phyloP scores from a whole-genome alignment of 2,329 filamentous ascomycete species.

The Trichoderma brevicompactum region DNA sequence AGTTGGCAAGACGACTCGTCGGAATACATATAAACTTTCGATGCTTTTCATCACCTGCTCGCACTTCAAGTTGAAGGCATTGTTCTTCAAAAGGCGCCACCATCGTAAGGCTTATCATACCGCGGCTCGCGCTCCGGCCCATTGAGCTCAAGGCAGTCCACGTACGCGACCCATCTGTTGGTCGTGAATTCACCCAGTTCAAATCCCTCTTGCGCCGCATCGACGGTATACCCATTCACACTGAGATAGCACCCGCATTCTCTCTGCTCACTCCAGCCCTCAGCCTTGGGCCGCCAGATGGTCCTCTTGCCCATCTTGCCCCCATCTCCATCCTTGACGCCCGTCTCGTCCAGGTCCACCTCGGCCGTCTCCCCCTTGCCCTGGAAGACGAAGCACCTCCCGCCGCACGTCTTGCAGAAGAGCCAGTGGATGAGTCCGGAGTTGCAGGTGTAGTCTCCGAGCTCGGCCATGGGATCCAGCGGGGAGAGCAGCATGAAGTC shows the following conservation, averaged over 20 bases:
- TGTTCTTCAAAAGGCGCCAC: not conserved
- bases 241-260: slow-evolving; percentile 4
- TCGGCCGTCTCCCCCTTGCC: slow-evolving; percentile 15
- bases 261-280: slow-evolving; percentile 10
- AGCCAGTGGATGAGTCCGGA: not conserved
- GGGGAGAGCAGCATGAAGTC: slow-evolving; percentile 20
- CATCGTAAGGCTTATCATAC: slow-evolving; percentile 9
- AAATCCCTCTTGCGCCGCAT: slow-evolving; percentile 6
- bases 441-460: slow-evolving; percentile 6
- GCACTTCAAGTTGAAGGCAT: not conserved
- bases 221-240: slow-evolving; percentile 19
- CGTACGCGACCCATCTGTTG: slow-evolving; percentile 12
- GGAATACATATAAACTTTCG: not conserved
- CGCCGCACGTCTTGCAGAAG: slow-evolving; percentile 12
- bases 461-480: slow-evolving; percentile 15
- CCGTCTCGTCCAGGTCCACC: slow-evolving; percentile 16
- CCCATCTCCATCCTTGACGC: slow-evolving; percentile 4
- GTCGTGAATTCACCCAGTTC: slow-evolving; percentile 5
- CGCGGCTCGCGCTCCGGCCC: slow-evolving; percentile 13
- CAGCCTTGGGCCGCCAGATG: slow-evolving; percentile 13
- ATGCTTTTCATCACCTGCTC: not conserved
- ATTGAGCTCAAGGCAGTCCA: slow-evolving; percentile 15
- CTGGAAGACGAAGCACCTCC: slow-evolving; percentile 7
- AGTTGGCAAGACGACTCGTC: no score
- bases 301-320: slow-evolving; percentile 10